A percentile compares a stretch with the other conserved stretches of the same genome.
Evolutionary conservation across 2,329 filamentous ascomycete species (phyloP).

Genomic region (Pyrenophora graminea): DNA sequence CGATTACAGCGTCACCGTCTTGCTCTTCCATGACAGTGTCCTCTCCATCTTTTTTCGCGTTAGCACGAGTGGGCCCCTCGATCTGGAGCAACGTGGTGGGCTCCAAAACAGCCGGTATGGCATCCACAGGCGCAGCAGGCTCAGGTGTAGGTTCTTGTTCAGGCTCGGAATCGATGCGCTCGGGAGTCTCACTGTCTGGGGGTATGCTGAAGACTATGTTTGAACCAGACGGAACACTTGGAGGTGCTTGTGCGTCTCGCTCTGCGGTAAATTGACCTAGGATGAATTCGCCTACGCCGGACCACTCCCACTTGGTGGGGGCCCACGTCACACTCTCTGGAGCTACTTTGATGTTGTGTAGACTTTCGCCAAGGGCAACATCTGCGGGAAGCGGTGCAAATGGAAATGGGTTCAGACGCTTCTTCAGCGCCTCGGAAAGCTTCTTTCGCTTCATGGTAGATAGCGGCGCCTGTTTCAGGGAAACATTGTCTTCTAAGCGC

Average conservation of each 20-base stretch:
- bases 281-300: constrained; percentile 55
- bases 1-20: constrained; percentile 15
- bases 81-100: constrained; percentile 7
- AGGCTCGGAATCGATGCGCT: constrained; percentile 7
- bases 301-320: constrained; percentile 51
- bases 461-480: constrained; percentile 56
- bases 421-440: constrained; percentile 57
- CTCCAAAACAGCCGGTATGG: constrained; percentile 9
- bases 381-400: constrained; percentile 46
- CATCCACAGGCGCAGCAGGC: constrained; percentile 4
- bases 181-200: constrained; percentile 26
- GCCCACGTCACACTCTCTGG: constrained; percentile 46
- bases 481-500: constrained; percentile 60
- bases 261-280: constrained; percentile 51
- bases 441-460: constrained; percentile 56
- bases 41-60: constrained; percentile 16
- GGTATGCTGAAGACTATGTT: constrained; percentile 51
- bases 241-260: constrained; percentile 36
- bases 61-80: background rate
- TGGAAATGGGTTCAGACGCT: constrained; percentile 59
- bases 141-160: constrained; percentile 10
- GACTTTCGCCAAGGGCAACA: constrained; percentile 28
- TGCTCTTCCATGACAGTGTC: constrained; percentile 29
- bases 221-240: constrained; percentile 42
- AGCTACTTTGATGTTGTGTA: constrained; percentile 21